Evolutionary conservation across 768 basidiomycete genomes (phyloP).

Genomic region (Tylopilus cervinicoccineus): DNA sequence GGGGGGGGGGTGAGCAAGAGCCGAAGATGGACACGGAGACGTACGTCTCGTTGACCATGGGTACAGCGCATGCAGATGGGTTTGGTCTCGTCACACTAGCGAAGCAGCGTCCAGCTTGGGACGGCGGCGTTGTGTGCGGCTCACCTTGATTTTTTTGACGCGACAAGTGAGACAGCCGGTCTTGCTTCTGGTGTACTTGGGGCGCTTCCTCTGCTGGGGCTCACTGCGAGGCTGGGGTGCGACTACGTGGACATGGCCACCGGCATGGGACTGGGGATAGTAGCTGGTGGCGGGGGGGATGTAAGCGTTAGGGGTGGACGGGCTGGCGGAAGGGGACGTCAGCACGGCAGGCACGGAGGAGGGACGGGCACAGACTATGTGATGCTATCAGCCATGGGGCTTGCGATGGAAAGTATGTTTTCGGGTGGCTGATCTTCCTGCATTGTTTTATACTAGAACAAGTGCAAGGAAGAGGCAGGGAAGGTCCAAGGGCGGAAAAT

Average conservation of each 20-base stretch:
- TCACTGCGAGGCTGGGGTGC: constrained; percentile 47
- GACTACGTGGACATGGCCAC: constrained; percentile 44
- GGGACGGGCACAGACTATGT: constrained; percentile 45
- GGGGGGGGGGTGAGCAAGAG: constrained; percentile 7
- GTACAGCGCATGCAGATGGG: constrained; percentile 85
- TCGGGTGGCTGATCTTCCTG: constrained; percentile 34
- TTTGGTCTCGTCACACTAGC: constrained; percentile 86
- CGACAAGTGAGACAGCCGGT: constrained; percentile 94
- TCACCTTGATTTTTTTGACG: constrained; percentile 90
- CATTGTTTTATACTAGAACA: constrained; percentile 49
- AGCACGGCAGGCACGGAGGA: constrained; percentile 10
- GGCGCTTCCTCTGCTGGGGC: constrained; percentile 66
- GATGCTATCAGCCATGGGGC: constrained; percentile 49
- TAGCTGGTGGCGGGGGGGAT: constrained; percentile 40
- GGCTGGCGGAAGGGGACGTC: constrained; percentile 26
- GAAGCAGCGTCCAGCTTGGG: constrained; percentile 1
- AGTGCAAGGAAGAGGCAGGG: constrained; percentile 27
- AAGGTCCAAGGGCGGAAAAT: constrained; percentile 37
- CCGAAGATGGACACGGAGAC: constrained; percentile 17
- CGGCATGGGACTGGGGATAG: constrained; percentile 30
- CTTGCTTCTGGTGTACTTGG: constrained; percentile 93
- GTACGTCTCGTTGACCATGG: constrained; percentile 79
- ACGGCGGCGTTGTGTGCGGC: constrained; percentile 17
- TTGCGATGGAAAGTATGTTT: constrained; percentile 36
- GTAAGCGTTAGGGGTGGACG: constrained; percentile 39